Evolutionary conservation across 352 stramenopile genomes (phyloP), one percentile per base, ranked within the genome.

Genomic region (Lagenidium sp.): DNA sequence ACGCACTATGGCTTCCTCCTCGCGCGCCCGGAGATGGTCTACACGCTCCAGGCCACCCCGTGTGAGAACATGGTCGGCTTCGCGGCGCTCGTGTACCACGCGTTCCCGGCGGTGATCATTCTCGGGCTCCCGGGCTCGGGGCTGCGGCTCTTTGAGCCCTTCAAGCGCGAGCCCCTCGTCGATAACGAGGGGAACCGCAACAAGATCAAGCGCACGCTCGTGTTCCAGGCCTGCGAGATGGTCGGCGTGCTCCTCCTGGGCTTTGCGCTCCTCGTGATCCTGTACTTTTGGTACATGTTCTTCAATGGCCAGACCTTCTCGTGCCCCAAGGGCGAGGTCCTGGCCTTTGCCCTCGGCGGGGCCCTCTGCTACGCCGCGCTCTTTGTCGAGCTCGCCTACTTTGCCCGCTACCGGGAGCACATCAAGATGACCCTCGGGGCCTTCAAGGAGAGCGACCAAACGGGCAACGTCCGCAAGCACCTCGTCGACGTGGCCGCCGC

Each of bases 21-120:
- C 34, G 38, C 52, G 3, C 59, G 58, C 16, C 69, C 75, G 2
- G 50, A 51, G 15, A 29, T 48, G 1, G 72, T 90, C 31, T 87
- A 85, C 62, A 70, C 65, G 10, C 83, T 90, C 26, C 67, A 83
- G 25, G 68, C 72, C 20, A 71, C 53, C 13, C 58, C 68, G 25
- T 93, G 81, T 22, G 64, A 86, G 36, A 91, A 88, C 44, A 78
- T 88, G 45, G 69, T 90, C 39, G 75, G 69, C 2, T 93, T 89
- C 49, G 80, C 74, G 6, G 61, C 71, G 10, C 54, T 83, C n/a
- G 73, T 83, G 45, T 87, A 75, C 55, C 74, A 86, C 53, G 58
- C 68, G 8, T 30, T 85, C 4, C 75, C 73, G 4, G 57, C 63
- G 0, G 67, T 88, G 30, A 41, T 84, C n/a, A 38, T 86, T 28